Conservation (phyloP, 805 yeast genomes). For the Spathaspora arborariae region DNA sequence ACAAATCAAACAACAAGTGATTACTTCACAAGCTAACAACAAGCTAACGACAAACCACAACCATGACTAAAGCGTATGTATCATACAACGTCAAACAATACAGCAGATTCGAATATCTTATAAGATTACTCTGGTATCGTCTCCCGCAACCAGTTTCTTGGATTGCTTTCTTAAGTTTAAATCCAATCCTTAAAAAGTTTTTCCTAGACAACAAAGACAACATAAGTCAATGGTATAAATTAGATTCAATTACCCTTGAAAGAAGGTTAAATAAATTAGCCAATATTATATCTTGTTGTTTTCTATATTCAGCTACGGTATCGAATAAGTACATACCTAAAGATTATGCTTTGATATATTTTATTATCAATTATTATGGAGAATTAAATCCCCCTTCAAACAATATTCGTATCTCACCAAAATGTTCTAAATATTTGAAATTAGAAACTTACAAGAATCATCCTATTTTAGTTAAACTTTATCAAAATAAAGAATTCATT, state of each 20-base stretch:
- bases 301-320: slow-evolving; percentile 25
- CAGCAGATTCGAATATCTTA: background rate
- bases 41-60: background rate
- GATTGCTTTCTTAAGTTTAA: slow-evolving; percentile 30
- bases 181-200: slow-evolving; percentile 23
- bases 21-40: no score
- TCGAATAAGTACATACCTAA: slow-evolving; percentile 27
- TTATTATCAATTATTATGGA: slow-evolving; percentile 27
- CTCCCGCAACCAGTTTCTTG: slow-evolving; percentile 20
- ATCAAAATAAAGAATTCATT: slow-evolving; percentile 27
- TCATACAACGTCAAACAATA: background rate
- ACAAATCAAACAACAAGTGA: background rate
- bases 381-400: slow-evolving; percentile 32
- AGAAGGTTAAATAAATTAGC: slow-evolving; percentile 11
- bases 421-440: slow-evolving; percentile 21
- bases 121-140: background rate
- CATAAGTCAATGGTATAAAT: background rate
- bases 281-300: slow-evolving; percentile 19
- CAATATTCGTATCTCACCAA: slow-evolving; percentile 25
- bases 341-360: slow-evolving; percentile 34
- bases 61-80: background rate
- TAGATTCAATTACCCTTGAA: background rate
- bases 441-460: slow-evolving; percentile 17
- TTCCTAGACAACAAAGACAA: slow-evolving; percentile 8
- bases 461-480: slow-evolving; percentile 17